Evolutionary conservation across 1,284 basidiomycete genomes (phyloP).

Genomic region (Porogramme epimiltina): DNA sequence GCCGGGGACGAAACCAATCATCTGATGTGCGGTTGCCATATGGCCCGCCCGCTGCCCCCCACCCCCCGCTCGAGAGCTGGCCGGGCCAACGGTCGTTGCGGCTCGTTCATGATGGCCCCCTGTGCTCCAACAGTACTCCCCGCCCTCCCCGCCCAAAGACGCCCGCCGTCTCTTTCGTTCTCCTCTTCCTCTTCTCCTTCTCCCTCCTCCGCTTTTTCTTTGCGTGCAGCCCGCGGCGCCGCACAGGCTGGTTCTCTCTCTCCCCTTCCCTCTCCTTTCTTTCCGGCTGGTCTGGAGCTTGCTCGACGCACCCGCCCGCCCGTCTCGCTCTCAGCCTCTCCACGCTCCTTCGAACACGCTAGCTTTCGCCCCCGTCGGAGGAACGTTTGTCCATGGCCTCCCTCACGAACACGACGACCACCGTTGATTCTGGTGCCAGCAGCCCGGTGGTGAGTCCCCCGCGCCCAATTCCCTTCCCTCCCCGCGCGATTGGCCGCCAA

Average conservation of each 20-base stretch:
- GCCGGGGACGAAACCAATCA: not conserved
- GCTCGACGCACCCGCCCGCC: slow-evolving; percentile 6
- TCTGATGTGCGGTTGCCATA: not conserved
- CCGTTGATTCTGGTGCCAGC: too few species aligned
- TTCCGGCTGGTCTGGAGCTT: slow-evolving; percentile 25
- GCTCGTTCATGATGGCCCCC: slow-evolving; percentile 2
- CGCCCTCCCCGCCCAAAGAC: slow-evolving; percentile 1
- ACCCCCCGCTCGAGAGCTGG: too few species aligned
- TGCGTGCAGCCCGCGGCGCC: slow-evolving; percentile 15
- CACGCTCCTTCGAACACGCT: not conserved
- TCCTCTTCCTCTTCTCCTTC: slow-evolving; percentile 5
- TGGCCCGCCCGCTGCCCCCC: not conserved
- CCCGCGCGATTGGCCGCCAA: too few species aligned
- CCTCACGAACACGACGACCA: too few species aligned
- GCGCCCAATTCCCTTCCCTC: too few species aligned
- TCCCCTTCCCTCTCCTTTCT: slow-evolving; percentile 1
- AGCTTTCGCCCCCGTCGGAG: not conserved
- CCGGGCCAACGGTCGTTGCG: too few species aligned
- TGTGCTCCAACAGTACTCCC: not conserved
- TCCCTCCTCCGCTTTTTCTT: slow-evolving; percentile 7
- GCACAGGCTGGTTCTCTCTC: slow-evolving; percentile 8
- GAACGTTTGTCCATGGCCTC: too few species aligned
- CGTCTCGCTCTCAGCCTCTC: not conserved
- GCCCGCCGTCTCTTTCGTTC: slow-evolving; percentile 7
- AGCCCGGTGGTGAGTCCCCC: too few species aligned